phyloP scores from a whole-genome alignment of 2,329 filamentous ascomycete genomes.

The Diaporthe vexans region DNA sequence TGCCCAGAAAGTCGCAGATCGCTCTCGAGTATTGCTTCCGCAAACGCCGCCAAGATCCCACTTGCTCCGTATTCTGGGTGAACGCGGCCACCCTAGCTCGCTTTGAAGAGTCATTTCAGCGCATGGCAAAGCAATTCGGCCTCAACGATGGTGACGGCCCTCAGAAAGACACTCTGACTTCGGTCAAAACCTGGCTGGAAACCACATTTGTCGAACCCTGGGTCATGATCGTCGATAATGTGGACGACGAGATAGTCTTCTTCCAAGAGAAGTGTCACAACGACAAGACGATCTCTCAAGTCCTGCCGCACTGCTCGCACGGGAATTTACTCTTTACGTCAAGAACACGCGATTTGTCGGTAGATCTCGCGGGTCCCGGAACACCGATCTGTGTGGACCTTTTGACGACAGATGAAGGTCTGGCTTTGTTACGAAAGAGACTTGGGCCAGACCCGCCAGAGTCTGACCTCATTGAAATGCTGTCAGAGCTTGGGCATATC shows the following conservation, averaged over 20 bases:
- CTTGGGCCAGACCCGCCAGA: not conserved
- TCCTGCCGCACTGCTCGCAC: not conserved
- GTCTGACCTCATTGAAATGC: not conserved
- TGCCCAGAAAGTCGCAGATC: not conserved
- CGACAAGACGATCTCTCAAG: not conserved
- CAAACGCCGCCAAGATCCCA: not conserved
- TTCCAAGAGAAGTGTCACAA: not conserved
- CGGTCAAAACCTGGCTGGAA: not conserved
- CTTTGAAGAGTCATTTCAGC: not conserved
- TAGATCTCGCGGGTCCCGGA: not conserved
- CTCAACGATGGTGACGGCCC: not conserved
- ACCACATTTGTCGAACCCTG: not conserved
- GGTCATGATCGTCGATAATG: not conserved
- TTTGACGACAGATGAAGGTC: not conserved
- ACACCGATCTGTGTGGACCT: not conserved
- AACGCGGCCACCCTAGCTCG: not conserved
- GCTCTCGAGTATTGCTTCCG: not conserved
- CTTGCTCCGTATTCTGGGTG: not conserved
- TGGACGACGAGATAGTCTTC: not conserved
- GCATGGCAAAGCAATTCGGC: not conserved
- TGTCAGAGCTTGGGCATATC: not conserved
- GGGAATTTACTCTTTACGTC: not conserved
- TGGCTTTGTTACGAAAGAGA: not conserved
- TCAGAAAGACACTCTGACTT: not conserved
- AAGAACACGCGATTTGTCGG: not conserved